phyloP scores from a whole-genome alignment of 257 asterid species.

The Petunia secreta region DNA sequence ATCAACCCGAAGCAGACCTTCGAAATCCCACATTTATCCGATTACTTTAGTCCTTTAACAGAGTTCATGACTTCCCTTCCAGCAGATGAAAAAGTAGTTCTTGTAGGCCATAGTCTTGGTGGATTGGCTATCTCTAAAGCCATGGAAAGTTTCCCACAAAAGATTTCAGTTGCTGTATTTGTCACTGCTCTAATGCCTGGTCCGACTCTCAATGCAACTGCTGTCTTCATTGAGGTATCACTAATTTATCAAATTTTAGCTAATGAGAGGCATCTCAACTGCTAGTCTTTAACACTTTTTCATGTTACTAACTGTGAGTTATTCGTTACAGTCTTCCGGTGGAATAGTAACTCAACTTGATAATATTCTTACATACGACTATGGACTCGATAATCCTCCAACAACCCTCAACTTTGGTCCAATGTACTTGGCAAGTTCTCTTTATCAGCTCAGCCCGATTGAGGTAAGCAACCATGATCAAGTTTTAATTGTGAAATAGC shows the following conservation, averaged over 20 bases:
- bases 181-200: constrained; percentile 40
- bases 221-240: constrained; percentile 26
- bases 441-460: constrained; percentile 39
- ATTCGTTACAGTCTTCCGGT: too few species aligned
- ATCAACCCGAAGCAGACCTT: constrained; percentile 32
- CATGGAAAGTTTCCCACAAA: constrained; percentile 39
- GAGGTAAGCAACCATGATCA: constrained; percentile 30
- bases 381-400: constrained; percentile 37
- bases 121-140: constrained; percentile 42
- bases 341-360: too few species aligned
- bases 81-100: constrained; percentile 31
- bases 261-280: too few species aligned
- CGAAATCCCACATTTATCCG: constrained; percentile 23
- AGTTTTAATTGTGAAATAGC: neutral
- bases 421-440: constrained; percentile 16
- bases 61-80: constrained; percentile 41
- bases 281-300: too few species aligned
- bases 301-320: too few species aligned
- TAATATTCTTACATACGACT: too few species aligned
- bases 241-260: too few species aligned
- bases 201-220: constrained; percentile 18
- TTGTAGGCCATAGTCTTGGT: constrained; percentile 40
- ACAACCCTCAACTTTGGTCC: constrained; percentile 29
- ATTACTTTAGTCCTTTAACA: constrained; percentile 37
- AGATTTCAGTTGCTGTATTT: constrained; percentile 37